phyloP scores from a whole-genome alignment of 495 filamentous ascomycete species.

The Penicillium angulare region DNA sequence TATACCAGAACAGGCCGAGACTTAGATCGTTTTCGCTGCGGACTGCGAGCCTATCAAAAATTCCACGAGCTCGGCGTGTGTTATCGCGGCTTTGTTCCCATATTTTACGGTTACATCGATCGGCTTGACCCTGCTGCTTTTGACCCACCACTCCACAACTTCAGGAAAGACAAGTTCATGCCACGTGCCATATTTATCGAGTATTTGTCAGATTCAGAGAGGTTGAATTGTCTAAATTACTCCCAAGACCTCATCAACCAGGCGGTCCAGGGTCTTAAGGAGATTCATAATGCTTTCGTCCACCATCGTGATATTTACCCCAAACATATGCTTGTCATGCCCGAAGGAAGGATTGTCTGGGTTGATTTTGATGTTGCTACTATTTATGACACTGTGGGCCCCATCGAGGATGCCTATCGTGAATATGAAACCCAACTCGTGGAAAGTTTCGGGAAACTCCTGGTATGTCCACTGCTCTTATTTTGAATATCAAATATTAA shows the following conservation, averaged over 20 bases:
- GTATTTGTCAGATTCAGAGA: conserved; percentile 17
- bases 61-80: conserved; percentile 18
- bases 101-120: conserved; percentile 21
- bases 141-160: conserved; percentile 12
- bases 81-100: conserved; percentile 16
- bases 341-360: conserved; percentile 19
- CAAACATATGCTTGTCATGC: conserved; percentile 20
- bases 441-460: conserved; percentile 7
- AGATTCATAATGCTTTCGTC: conserved; percentile 14
- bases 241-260: conserved; percentile 14
- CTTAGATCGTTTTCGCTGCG: conserved; percentile 23
- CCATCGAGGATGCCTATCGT: conserved; percentile 7
- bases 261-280: conserved; percentile 18
- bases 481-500: conserved; percentile 3
- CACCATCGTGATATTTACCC: conserved; percentile 25
- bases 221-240: conserved; percentile 26
- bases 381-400: conserved; percentile 13
- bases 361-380: conserved; percentile 29
- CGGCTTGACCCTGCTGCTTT: conserved; percentile 21
- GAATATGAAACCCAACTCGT: conserved; percentile 17
- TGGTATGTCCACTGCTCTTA: conserved; percentile 2
- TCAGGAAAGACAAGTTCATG: conserved; percentile 10
- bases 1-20: conserved; percentile 22
- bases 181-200: conserved; percentile 21
- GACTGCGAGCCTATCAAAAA: conserved; percentile 23